phyloP scores from a whole-genome alignment of 768 basidiomycete genomes.

The Mycena pura region DNA sequence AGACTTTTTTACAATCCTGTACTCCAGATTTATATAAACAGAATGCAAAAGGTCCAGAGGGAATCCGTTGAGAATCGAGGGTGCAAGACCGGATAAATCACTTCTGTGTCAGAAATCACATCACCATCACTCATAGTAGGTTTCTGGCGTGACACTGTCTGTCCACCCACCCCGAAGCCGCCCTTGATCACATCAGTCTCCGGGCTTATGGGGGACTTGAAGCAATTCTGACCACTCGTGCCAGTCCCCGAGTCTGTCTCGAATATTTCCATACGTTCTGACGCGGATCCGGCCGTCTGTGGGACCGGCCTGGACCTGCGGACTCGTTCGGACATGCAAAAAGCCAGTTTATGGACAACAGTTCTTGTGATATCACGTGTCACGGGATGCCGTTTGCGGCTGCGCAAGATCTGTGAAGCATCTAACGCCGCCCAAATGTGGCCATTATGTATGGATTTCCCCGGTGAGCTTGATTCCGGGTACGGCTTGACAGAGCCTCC shows the following conservation, averaged over 20 bases:
- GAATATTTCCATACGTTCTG: constrained; percentile 24
- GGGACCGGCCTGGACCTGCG: constrained; percentile 11
- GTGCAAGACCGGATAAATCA: too few species aligned
- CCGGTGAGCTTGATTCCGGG: constrained; percentile 13
- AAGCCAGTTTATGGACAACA: constrained; percentile 13
- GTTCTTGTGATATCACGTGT: constrained; percentile 3
- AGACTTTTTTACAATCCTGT: too few species aligned
- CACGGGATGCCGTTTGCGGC: constrained; percentile 10
- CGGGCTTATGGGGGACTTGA: not conserved
- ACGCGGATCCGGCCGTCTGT: constrained; percentile 17
- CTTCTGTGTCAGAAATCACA: too few species aligned
- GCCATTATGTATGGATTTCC: constrained; percentile 17
- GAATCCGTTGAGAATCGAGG: too few species aligned
- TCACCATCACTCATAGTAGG: too few species aligned
- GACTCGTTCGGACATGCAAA: constrained; percentile 14
- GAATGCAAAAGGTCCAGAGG: too few species aligned
- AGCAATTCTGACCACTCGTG: not conserved
- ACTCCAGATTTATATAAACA: too few species aligned
- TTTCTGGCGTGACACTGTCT: constrained; percentile 16
- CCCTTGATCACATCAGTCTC: constrained; percentile 6
- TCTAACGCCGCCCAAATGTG: constrained; percentile 1
- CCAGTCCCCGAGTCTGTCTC: not conserved
- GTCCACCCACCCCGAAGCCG: not conserved
- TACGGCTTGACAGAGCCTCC: constrained; percentile 6
- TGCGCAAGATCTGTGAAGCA: constrained; percentile 10